Evolutionary conservation across 1,284 basidiomycete species (phyloP), one percentile per base, ranked within the genome.

Genomic region (Sparassis latifolia): DNA sequence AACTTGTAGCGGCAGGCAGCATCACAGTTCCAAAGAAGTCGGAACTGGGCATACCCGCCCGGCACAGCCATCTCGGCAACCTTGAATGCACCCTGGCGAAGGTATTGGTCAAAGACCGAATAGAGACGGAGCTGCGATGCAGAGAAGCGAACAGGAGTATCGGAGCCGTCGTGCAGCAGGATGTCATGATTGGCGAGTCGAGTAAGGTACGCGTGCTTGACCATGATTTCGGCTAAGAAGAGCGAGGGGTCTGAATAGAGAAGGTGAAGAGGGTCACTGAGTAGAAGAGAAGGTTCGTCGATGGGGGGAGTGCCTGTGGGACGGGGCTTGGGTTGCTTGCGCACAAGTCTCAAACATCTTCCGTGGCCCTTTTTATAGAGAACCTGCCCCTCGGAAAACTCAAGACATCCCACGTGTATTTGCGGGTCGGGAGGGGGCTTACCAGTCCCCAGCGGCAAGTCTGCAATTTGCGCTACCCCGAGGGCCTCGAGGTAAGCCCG

Each of bases 401-500:
- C 10, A 4, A 46, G 20, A 29, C 31, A 6, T 4, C 50, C 45
- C 5, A 46, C 4, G 28, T 37, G 38, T 6, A 46, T 37, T 5
- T 35, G 35, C 5, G 45, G 45, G 29, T 46, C 45, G 29, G 33
- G 32, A 4, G 45, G 45, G 32, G 28, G 32, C 20, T 7, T 9
- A 10, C 35, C 35, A 4, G 5, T 33, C 5, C 45, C 45, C 5
- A 12, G 40, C 12, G 47, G 47, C 10, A 52, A 31, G 3, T 49
- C 20, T 10, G 30, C 4, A 29, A 42, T 33, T 12, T 48, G 30
- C 20, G 31, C 29, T 3, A 49, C 49, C 3, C 51, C 51, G 3
- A 31, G 20, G 10, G 38, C 42, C 4, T 60, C 57, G 29, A 53
- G 52, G 40, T 60, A 60, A 3, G 46, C 20, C 12, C 48, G 32